A percentile compares a stretch with the other conserved stretches of the same genome.
Conservation (phyloP, 768 basidiomycete species). For the Glaciozyma martinii region DNA sequence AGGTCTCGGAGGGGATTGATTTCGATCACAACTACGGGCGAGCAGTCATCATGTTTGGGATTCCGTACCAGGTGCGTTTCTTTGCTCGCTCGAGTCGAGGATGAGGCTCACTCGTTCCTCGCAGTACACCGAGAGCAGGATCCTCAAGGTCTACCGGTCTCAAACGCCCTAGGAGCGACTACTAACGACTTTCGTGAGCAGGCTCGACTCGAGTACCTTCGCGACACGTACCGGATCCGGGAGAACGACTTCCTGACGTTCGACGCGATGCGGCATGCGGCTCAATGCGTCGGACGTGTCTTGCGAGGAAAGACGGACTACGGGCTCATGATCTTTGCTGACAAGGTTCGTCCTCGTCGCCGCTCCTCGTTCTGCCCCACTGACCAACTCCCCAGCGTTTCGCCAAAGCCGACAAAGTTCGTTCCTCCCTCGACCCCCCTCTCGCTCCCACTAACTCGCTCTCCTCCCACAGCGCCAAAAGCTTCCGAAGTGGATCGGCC, state of each 20-base stretch:
- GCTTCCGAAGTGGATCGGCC: conserved; percentile 97
- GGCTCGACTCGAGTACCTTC: conserved; percentile 89
- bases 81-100: not conserved
- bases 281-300: conserved; percentile 96
- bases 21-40: conserved; percentile 99
- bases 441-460: conserved; percentile 10
- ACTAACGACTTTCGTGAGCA: conserved; percentile 12
- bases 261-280: conserved; percentile 98
- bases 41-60: conserved; percentile 92
- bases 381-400: conserved; percentile 56
- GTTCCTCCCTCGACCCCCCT: not conserved
- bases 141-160: conserved; percentile 55
- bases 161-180: not conserved
- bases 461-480: conserved; percentile 59
- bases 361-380: not conserved
- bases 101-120: conserved; percentile 37
- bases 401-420: conserved; percentile 69
- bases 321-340: conserved; percentile 98
- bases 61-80: conserved; percentile 35
- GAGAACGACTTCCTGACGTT: conserved; percentile 98
- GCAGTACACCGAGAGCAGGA: conserved; percentile 96
- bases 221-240: conserved; percentile 95
- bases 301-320: conserved; percentile 98
- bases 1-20: conserved; percentile 99
- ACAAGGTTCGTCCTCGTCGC: conserved; percentile 56